Conservation (phyloP, 192 early-diverging fungal genomes). For the Borealophlyctis nickersoniae region DNA sequence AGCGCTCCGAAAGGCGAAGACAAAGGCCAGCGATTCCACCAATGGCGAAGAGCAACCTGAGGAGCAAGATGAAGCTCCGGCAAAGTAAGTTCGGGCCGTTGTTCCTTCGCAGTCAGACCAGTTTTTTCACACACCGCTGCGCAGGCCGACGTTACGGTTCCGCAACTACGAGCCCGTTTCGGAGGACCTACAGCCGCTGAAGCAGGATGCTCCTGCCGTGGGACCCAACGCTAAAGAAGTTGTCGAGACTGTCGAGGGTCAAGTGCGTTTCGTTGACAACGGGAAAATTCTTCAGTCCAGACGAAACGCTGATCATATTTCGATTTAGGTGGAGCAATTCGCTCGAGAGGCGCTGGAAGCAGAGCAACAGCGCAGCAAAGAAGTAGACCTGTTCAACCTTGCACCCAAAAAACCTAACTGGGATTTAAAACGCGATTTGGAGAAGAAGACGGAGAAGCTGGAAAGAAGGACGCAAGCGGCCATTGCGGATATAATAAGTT, state of each 20-base stretch:
- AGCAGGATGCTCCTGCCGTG: conserved; percentile 29
- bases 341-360: conserved; percentile 47
- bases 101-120: not conserved
- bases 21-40: conserved; percentile 4
- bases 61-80: no score
- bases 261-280: conserved; percentile 21
- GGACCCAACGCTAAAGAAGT: conserved; percentile 46
- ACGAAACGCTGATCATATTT: conserved; percentile 15
- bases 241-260: conserved; percentile 51
- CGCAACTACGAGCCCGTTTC: conserved; percentile 55
- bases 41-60: no score
- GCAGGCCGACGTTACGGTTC: conserved; percentile 36
- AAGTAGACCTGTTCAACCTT: conserved; percentile 73
- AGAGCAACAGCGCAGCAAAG: conserved; percentile 55
- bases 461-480: conserved; percentile 68
- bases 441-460: conserved; percentile 69
- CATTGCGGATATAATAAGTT: conserved; percentile 75
- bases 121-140: conserved; percentile 15
- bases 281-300: not conserved
- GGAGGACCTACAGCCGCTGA: conserved; percentile 38
- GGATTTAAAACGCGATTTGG: conserved; percentile 86
- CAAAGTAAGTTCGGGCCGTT: conserved; percentile 18
- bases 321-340: conserved; percentile 25
- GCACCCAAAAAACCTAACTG: conserved; percentile 87
- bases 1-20: conserved; percentile 40